phyloP scores from a whole-genome alignment of 148 eudicot genomes.

The Camellia lanceoleosa region DNA sequence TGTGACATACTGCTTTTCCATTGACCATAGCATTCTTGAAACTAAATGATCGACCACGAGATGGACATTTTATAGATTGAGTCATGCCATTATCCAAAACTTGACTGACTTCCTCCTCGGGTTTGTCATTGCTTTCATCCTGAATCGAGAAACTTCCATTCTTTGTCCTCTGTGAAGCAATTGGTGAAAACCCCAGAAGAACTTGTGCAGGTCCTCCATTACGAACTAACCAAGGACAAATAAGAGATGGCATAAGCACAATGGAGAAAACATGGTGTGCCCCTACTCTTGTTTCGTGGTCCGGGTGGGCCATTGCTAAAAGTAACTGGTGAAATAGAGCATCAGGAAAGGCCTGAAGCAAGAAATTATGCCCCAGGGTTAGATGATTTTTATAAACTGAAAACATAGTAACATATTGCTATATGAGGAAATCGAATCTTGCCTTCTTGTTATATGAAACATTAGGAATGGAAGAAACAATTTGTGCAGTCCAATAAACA shows the following conservation, averaged over 20 bases:
- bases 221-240: constrained; percentile 44
- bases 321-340: constrained; percentile 83
- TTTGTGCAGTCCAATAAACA: constrained; percentile 63
- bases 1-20: constrained; percentile 48
- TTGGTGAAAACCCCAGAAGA: constrained; percentile 18
- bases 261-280: constrained; percentile 65
- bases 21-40: constrained; percentile 54
- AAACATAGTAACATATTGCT: neutral
- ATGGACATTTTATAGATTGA: constrained; percentile 25
- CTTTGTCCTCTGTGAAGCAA: constrained; percentile 18
- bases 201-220: constrained; percentile 26
- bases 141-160: constrained; percentile 38
- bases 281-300: constrained; percentile 65
- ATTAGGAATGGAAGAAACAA: constrained; percentile 63
- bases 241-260: constrained; percentile 71
- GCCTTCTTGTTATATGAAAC: constrained; percentile 69
- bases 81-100: constrained; percentile 25
- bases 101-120: constrained; percentile 33
- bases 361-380: constrained; percentile 16
- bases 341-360: constrained; percentile 74
- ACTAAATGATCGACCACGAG: constrained; percentile 40
- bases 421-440: constrained; percentile 12
- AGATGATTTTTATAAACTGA: constrained; percentile 10
- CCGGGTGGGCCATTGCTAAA: constrained; percentile 79
- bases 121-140: constrained; percentile 36